phyloP scores from a whole-genome alignment of 257 asterid species.

The Solanum rostratum region DNA sequence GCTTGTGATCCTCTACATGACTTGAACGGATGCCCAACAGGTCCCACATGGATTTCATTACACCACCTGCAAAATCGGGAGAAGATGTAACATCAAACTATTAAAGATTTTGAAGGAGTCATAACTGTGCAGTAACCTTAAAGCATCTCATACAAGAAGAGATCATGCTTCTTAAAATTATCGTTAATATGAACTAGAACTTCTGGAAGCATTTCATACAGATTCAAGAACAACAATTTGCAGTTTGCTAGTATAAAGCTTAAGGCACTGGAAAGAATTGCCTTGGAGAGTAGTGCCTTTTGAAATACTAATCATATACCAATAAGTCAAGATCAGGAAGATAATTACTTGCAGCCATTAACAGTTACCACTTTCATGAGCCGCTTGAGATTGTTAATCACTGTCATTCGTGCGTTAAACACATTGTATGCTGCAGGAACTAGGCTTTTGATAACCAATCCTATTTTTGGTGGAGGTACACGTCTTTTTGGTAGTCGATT shows the following conservation, averaged over 20 bases:
- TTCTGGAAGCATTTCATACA: not conserved
- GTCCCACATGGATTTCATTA: conserved; percentile 81
- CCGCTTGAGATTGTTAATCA: conserved; percentile 80
- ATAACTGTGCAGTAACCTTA: not conserved
- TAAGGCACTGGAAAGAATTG: not conserved
- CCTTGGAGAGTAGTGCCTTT: not conserved
- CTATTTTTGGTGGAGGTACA: conserved; percentile 73
- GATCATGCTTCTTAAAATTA: not conserved
- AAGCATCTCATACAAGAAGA: not conserved
- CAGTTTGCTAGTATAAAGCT: not conserved
- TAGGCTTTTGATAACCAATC: conserved; percentile 61
- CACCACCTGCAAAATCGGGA: conserved; percentile 59
- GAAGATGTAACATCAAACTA: not conserved
- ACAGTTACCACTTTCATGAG: conserved; percentile 83
- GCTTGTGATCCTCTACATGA: conserved; percentile 73
- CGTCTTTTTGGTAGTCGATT: conserved; percentile 50
- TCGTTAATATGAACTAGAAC: not conserved
- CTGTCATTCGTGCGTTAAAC: conserved; percentile 50
- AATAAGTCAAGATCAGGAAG: conserved; percentile 3
- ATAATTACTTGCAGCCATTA: conserved; percentile 78
- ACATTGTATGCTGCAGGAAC: conserved; percentile 72
- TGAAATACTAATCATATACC: not conserved
- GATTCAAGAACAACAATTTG: not conserved
- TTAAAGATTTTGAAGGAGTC: not conserved
- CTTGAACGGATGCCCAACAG: conserved; percentile 78